phyloP scores from a whole-genome alignment of 257 asterid genomes.

The Capsicum chinense region DNA sequence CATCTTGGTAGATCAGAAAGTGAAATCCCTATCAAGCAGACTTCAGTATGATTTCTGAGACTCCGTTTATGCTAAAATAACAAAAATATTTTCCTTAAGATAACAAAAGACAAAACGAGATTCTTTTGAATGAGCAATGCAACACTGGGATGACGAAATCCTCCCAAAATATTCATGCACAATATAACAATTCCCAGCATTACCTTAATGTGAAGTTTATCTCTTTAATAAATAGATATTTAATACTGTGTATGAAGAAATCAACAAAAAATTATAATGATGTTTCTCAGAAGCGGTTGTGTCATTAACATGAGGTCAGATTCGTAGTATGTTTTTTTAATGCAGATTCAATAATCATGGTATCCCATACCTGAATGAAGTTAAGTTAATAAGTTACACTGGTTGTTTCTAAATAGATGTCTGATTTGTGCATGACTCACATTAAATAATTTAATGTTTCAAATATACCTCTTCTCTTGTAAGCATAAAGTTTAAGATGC shows the following conservation, averaged over 20 bases:
- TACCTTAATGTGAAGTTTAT: constrained; percentile 2
- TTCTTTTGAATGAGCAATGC: constrained; percentile 2
- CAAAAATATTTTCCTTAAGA: not conserved
- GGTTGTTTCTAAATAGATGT: no score
- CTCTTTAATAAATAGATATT: not conserved
- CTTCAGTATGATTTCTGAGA: not conserved
- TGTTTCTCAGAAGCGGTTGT: no score
- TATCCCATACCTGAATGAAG: no score
- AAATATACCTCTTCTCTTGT: no score
- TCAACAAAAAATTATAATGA: no score
- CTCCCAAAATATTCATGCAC: constrained; percentile 11
- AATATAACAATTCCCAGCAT: not conserved
- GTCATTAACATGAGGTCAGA: no score
- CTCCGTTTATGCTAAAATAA: not conserved
- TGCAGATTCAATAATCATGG: no score
- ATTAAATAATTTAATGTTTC: no score
- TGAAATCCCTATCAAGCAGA: not conserved
- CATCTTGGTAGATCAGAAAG: not conserved
- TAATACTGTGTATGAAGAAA: not conserved
- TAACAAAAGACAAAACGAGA: not conserved
- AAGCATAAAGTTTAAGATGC: no score
- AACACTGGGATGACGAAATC: constrained; percentile 17
- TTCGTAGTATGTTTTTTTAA: no score
- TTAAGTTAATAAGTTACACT: no score
- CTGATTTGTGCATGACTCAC: no score